phyloP scores from a whole-genome alignment of 225 moss, liverwort and hornwort species.

The Ulota crispa region DNA sequence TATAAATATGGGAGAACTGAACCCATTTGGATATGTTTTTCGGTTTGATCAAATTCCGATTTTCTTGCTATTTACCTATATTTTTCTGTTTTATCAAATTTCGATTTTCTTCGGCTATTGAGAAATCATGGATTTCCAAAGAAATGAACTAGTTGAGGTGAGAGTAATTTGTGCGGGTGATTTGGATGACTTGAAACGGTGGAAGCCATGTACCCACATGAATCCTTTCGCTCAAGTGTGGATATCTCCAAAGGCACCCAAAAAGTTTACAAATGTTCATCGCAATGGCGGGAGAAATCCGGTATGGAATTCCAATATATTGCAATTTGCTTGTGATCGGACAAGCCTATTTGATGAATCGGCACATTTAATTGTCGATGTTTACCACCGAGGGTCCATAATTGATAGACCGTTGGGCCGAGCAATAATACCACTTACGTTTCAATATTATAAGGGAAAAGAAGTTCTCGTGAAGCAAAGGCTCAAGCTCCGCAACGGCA shows the following conservation, averaged over 20 bases:
- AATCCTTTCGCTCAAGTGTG: neutral
- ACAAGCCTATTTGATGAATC: neutral
- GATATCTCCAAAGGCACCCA: neutral
- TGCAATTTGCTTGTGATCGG: neutral
- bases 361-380: neutral
- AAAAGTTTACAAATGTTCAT: neutral
- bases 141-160: neutral
- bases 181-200: neutral
- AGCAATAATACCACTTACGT: neutral
- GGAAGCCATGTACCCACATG: neutral
- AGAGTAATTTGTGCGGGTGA: neutral
- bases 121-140: neutral
- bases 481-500: neutral
- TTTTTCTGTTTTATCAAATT: neutral
- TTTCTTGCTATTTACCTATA: neutral
- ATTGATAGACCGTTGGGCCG: neutral
- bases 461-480: neutral
- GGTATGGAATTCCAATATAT: neutral
- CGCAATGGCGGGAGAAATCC: neutral
- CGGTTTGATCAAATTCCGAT: neutral
- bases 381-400: neutral
- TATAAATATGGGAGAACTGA: too few relatives aligned
- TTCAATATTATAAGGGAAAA: neutral
- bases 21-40: neutral
- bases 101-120: neutral